Evolutionary conservation across 2,329 filamentous ascomycete species (phyloP).

Genomic region (Fusarium mexicanum): DNA sequence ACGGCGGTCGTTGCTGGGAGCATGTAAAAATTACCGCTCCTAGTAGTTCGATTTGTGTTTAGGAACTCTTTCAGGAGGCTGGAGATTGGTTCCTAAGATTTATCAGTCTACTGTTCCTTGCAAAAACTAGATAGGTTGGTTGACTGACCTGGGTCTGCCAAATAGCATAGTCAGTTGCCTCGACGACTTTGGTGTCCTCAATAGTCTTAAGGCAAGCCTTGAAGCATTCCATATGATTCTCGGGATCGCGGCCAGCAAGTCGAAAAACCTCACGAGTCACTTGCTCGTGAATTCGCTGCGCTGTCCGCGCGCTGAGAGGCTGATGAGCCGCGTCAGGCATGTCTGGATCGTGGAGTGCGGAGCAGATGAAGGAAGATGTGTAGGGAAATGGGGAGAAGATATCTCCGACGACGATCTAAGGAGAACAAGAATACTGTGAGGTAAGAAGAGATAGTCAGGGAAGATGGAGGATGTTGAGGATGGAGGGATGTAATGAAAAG

Average conservation of each 20-base stretch:
- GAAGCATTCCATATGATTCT: neutral
- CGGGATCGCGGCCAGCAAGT: neutral
- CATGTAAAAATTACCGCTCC: neutral
- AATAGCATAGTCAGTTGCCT: neutral
- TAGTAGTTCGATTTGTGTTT: neutral
- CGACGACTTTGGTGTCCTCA: neutral
- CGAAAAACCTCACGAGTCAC: constrained; percentile 4
- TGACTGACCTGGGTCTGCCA: neutral
- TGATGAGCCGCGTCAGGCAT: neutral
- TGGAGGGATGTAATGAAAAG: neutral
- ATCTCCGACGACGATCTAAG: neutral
- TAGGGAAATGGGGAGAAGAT: neutral
- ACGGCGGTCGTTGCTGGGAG: neutral
- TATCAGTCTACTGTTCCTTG: neutral
- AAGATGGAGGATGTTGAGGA: neutral
- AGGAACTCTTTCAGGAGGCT: neutral
- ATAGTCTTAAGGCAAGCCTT: neutral
- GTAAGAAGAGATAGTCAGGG: neutral
- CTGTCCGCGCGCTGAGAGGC: neutral
- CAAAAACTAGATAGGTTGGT: neutral
- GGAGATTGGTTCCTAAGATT: neutral
- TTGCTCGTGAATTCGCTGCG: neutral
- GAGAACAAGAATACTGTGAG: neutral
- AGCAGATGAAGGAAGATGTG: neutral
- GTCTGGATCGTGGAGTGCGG: neutral